phyloP scores from a whole-genome alignment of 2,329 filamentous ascomycete genomes.

The Fusarium beomiforme region DNA sequence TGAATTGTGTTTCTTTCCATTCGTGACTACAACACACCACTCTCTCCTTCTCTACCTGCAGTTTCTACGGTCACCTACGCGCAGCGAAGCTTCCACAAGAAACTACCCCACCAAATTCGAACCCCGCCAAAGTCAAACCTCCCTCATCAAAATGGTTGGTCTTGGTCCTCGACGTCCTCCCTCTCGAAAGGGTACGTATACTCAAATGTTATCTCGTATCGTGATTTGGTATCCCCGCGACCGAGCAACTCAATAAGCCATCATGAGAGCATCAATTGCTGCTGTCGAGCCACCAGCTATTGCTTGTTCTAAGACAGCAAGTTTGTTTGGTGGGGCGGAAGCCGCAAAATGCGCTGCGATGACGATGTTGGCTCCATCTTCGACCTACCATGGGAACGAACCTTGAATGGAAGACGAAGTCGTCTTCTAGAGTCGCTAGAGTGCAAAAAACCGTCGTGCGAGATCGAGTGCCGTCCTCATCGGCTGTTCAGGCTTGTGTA shows the following conservation, averaged over 20 bases:
- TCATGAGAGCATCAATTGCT: background rate
- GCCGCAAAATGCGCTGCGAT: constrained; percentile 24
- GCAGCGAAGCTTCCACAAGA: constrained; percentile 26
- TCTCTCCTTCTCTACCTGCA: background rate
- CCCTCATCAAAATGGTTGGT: constrained; percentile 58
- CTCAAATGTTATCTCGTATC: constrained; percentile 9
- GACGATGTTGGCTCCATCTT: constrained; percentile 27
- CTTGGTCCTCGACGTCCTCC: constrained; percentile 61
- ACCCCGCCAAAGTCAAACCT: constrained; percentile 48
- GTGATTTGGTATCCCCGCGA: background rate
- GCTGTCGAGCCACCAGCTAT: background rate
- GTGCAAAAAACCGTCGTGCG: background rate
- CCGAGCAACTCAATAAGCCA: background rate
- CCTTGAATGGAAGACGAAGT: constrained; percentile 21
- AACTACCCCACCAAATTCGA: constrained; percentile 51
- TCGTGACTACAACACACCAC: background rate
- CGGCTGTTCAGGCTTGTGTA: background rate
- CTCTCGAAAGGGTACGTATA: constrained; percentile 72
- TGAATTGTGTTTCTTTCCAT: background rate
- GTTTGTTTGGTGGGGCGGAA: constrained; percentile 24
- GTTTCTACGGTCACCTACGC: background rate
- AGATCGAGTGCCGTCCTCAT: background rate
- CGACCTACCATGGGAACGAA: background rate
- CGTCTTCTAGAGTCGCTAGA: background rate
- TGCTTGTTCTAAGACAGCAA: constrained; percentile 6